phyloP scores from a whole-genome alignment of 202 grass and related monocot genomes.

The Saccharum hybrid region DNA sequence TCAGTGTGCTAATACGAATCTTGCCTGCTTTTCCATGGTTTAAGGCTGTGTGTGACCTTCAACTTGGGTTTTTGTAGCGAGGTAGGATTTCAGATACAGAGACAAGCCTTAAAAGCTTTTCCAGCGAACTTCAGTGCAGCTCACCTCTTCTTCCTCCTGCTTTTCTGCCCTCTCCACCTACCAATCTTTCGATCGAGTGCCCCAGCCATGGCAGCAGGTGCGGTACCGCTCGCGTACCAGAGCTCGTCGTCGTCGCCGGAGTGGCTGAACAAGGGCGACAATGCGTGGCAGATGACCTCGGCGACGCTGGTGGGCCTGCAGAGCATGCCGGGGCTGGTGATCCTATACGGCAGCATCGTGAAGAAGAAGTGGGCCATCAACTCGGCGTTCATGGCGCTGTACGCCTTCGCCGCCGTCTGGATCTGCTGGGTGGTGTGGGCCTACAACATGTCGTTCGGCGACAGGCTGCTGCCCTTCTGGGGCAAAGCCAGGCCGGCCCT shows the following conservation, averaged over 20 bases:
- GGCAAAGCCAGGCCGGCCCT: conserved; percentile 60
- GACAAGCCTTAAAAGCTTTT: neutral
- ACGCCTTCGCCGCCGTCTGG: conserved; percentile 76
- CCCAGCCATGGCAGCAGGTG: conserved; percentile 36
- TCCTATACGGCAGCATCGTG: conserved; percentile 83
- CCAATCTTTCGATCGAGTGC: neutral
- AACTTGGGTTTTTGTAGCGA: too few relatives aligned
- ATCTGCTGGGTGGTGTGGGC: conserved; percentile 78
- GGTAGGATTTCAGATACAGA: too few relatives aligned
- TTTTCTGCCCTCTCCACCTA: neutral
- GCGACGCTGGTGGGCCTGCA: conserved; percentile 70
- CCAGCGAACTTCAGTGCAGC: neutral
- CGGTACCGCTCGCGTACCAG: conserved; percentile 49
- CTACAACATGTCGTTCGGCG: conserved; percentile 76
- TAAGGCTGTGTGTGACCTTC: too few relatives aligned
- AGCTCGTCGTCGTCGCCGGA: conserved; percentile 45
- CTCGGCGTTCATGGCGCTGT: conserved; percentile 85
- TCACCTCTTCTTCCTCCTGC: neutral
- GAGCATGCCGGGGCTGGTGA: conserved; percentile 72
- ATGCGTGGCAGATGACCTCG: conserved; percentile 73
- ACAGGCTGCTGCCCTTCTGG: conserved; percentile 77
- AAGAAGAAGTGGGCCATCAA: conserved; percentile 94
- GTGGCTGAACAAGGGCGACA: conserved; percentile 87
- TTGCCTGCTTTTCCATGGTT: neutral
- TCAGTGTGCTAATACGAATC: neutral